Base-by-base conservation (phyloP, 2,329 filamentous ascomycete species). In the Helminthosporium solani region DNA sequence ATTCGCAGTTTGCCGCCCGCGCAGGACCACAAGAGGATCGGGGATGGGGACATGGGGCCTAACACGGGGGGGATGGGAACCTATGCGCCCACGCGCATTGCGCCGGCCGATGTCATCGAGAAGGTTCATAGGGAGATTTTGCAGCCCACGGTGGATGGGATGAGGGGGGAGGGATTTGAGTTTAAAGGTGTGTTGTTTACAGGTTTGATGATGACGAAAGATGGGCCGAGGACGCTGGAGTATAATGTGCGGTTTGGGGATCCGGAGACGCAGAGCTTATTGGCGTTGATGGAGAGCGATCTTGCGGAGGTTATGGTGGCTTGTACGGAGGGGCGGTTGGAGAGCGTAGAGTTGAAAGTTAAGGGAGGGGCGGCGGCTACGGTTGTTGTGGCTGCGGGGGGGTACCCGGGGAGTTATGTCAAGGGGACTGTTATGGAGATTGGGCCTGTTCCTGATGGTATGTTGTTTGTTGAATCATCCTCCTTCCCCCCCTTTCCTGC, bases 21-120 rank as follows among this genome's bases (percentile, higher is more conserved):
- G 1, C 94, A 99, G 71, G 94, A 97, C 70, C 94, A 99, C 77
- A 97, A 99, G 80, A 83, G 90, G 52, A 90, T 95, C 54, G 88
- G 87, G 42, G 94, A 99, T 63, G 89, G 88, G 44, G 92, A 97
- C 66, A 79, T 82, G 40, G 94, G 94, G 1, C 88, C 90, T 30
- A 97, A 97, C 74, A 97, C 94, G 2, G 94, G 92, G 49, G 94
- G 94, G 33, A 97, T 97, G 94, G 94, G 94, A 41, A 96, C 90
- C 67, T 97, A 97, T 71, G 90, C 91, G 14, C 95, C 91, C 1
- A 87, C 76, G 7, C 70, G 64, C 30, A 73, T 72, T 20, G 75
- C 75, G 14, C 74, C 71, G 1, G 57, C 60, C 41, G 82, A 86
- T 50, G 77, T 95, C n/a, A 79, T 94, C 15, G 85, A 85, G 15